phyloP scores from a whole-genome alignment of 2,329 filamentous ascomycete species.

The Ophiostoma sp. region DNA sequence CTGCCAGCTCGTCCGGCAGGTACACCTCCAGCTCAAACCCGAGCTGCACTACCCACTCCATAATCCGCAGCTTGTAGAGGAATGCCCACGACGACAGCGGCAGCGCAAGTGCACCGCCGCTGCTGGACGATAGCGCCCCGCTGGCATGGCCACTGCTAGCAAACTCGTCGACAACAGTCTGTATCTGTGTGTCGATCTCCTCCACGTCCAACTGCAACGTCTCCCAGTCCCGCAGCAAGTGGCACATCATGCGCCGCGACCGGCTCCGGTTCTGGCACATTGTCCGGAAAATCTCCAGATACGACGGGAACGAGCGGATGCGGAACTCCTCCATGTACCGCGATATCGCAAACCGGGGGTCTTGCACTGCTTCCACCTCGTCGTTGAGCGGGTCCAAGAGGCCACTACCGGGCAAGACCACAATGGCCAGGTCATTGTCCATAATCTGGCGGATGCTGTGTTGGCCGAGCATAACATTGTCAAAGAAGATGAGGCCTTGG shows the following conservation, averaged over 20 bases:
- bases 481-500: slow-evolving; percentile 68
- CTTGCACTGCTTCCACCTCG: slow-evolving; percentile 65
- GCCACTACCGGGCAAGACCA: slow-evolving; percentile 65
- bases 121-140: slow-evolving; percentile 32
- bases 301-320: slow-evolving; percentile 59
- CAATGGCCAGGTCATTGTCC: slow-evolving; percentile 72
- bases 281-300: slow-evolving; percentile 76
- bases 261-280: slow-evolving; percentile 88
- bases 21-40: slow-evolving; percentile 94
- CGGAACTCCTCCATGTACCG: slow-evolving; percentile 67
- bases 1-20: slow-evolving; percentile 72
- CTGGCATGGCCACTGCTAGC: neutral
- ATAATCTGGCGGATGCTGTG: slow-evolving; percentile 69
- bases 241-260: slow-evolving; percentile 80
- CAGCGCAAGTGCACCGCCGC: slow-evolving; percentile 47
- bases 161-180: slow-evolving; percentile 55
- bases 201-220: slow-evolving; percentile 71
- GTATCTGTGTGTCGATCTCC: slow-evolving; percentile 65
- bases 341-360: slow-evolving; percentile 68
- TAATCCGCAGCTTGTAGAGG: slow-evolving; percentile 80
- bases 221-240: slow-evolving; percentile 61
- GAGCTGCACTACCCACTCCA: slow-evolving; percentile 82
- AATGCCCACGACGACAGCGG: slow-evolving; percentile 85
- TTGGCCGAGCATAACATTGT: slow-evolving; percentile 62
- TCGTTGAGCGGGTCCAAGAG: slow-evolving; percentile 72